A percentile compares a stretch with the other conserved stretches of the same genome.
These are phyloP conservation scores for Neurospora sublineolata DNA, from an alignment of 495 filamentous ascomycete species.

Conservation along the genomic window DNA sequence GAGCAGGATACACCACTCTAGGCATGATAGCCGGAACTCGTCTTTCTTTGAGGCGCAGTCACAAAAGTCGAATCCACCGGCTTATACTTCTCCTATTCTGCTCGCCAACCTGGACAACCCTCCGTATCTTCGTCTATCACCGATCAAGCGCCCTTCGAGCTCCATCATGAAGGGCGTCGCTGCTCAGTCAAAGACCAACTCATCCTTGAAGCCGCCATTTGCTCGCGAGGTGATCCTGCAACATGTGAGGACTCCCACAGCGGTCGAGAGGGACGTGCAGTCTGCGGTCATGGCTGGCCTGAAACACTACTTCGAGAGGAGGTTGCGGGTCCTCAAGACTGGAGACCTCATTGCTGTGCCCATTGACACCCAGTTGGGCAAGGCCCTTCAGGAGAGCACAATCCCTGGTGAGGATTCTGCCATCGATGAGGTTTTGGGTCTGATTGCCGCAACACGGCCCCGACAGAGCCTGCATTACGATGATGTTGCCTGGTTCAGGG, in stretches of 20 bases:
- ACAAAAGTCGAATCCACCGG: slow-evolving; percentile 43
- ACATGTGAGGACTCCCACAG: slow-evolving; percentile 78
- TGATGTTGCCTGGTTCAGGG: slow-evolving; percentile 80
- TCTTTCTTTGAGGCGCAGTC: slow-evolving; percentile 47
- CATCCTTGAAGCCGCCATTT: slow-evolving; percentile 53
- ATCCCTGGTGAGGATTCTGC: slow-evolving; percentile 45
- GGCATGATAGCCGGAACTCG: slow-evolving; percentile 35
- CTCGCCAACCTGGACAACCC: slow-evolving; percentile 71
- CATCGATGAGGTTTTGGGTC: slow-evolving; percentile 50
- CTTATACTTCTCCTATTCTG: slow-evolving; percentile 74
- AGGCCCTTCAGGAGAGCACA: slow-evolving; percentile 55
- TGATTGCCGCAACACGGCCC: slow-evolving; percentile 25
- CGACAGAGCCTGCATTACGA: slow-evolving; percentile 29
- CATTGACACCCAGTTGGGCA: slow-evolving; percentile 70
- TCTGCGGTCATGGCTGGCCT: slow-evolving; percentile 70
- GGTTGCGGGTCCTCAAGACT: slow-evolving; percentile 63
- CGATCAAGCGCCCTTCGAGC: slow-evolving; percentile 39
- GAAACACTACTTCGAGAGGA: slow-evolving; percentile 74
- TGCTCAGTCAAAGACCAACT: slow-evolving; percentile 37
- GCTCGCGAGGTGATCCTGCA: slow-evolving; percentile 87
- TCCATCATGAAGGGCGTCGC: slow-evolving; percentile 18
- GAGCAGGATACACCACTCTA: slow-evolving; percentile 40
- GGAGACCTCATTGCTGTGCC: slow-evolving; percentile 82
- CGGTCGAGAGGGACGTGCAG: slow-evolving; percentile 73
- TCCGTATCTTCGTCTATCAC: slow-evolving; percentile 60